These are phyloP conservation scores for Clausena lansium DNA, from an alignment of 345 rosid species.

Conservation along the genomic window DNA sequence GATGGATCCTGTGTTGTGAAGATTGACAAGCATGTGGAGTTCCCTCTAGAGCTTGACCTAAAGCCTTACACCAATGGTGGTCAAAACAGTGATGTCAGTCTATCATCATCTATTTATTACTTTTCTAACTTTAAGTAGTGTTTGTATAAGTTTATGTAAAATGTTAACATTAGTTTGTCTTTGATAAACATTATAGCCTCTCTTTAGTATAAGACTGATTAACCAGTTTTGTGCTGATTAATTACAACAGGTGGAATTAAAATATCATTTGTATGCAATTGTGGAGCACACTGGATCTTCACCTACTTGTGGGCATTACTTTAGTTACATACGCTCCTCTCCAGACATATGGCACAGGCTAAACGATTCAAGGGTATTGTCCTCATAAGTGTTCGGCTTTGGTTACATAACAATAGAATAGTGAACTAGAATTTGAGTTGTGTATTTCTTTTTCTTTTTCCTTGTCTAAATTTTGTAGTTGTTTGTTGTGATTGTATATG, in stretches of 20 bases:
- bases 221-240: conserved; percentile 2
- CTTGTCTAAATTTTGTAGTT: background rate
- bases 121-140: background rate
- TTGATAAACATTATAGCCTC: background rate
- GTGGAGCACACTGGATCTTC: conserved; percentile 68
- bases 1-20: conserved; percentile 66
- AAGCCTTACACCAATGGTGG: conserved; percentile 47
- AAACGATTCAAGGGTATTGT: conserved; percentile 59
- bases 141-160: background rate
- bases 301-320: conserved; percentile 72
- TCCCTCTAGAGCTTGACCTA: conserved; percentile 84
- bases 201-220: background rate
- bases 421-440: background rate
- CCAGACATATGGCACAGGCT: conserved; percentile 70
- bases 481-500: background rate
- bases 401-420: background rate
- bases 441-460: background rate
- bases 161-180: background rate
- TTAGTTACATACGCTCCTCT: conserved; percentile 60
- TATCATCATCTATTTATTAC: background rate
- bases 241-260: conserved; percentile 40
- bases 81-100: conserved; percentile 43
- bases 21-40: conserved; percentile 65
- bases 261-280: conserved; percentile 68
- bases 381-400: background rate